A percentile compares a stretch with the other conserved stretches of the same genome.
Conservation (phyloP, 306 rosid genomes). For the Dalbergia cochinchinensis region DNA sequence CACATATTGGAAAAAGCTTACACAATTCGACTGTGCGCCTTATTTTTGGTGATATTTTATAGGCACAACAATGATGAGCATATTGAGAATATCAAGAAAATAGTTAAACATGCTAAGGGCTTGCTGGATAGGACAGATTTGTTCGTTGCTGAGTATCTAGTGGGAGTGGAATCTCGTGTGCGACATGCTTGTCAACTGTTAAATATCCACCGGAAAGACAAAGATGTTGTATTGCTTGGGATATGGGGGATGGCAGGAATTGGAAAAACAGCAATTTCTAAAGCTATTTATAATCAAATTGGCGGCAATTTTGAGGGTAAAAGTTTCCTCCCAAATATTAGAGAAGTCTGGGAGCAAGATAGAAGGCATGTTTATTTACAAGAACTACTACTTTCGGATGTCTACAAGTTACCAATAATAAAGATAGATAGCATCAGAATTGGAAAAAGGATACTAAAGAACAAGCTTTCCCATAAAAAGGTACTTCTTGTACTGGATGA, state of each 20-base stretch:
- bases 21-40: too few relatives aligned
- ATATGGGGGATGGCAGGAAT: conserved; percentile 42
- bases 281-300: conserved; percentile 21
- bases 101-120: not conserved
- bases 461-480: not conserved
- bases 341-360: conserved; percentile 22
- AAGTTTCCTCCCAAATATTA: conserved; percentile 31
- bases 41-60: too few relatives aligned
- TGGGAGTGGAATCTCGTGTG: not conserved
- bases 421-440: not conserved
- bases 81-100: not conserved
- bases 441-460: not conserved
- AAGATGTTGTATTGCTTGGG: not conserved
- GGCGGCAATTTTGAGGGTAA: not conserved
- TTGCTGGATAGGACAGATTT: not conserved
- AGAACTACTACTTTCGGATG: conserved; percentile 8
- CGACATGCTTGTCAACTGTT: not conserved
- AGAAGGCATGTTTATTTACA: conserved; percentile 14
- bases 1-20: not conserved
- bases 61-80: not conserved
- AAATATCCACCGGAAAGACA: not conserved
- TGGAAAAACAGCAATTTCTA: conserved; percentile 35
- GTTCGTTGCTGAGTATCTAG: not conserved
- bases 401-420: not conserved
- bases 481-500: conserved; percentile 34